Conservation (phyloP, 2,329 filamentous ascomycete species). For the Sordariomycetes sp. region DNA sequence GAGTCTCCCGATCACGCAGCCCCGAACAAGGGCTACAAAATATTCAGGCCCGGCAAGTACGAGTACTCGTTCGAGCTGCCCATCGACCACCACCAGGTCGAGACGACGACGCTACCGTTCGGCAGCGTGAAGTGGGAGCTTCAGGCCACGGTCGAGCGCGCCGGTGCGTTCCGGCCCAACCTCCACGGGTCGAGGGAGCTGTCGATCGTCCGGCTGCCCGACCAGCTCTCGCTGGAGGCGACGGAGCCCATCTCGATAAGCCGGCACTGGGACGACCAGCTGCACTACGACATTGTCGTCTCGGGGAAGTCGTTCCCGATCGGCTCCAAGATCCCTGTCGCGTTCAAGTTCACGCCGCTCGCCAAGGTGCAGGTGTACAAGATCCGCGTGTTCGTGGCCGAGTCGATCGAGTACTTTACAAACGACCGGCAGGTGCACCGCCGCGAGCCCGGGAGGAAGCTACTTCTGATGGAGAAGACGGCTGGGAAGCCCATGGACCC, state of each 20-base stretch:
- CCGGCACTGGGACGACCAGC: constrained; percentile 86
- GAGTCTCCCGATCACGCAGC: constrained; percentile 35
- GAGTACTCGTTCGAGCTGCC: constrained; percentile 74
- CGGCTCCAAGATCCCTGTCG: constrained; percentile 79
- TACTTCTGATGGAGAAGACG: constrained; percentile 78
- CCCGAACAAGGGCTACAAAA: constrained; percentile 68
- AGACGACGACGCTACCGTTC: constrained; percentile 79
- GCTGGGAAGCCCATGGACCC: constrained; percentile 68
- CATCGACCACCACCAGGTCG: constrained; percentile 78
- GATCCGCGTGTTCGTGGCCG: constrained; percentile 83
- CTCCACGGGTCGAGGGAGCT: constrained; percentile 75
- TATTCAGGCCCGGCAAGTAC: constrained; percentile 65
- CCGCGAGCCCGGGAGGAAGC: constrained; percentile 73
- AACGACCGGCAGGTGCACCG: constrained; percentile 76
- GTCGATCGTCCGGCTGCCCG: constrained; percentile 70
- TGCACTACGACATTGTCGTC: constrained; percentile 93
- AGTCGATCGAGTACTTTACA: constrained; percentile 86
- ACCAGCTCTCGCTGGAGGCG: constrained; percentile 81
- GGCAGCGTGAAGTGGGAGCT: constrained; percentile 83
- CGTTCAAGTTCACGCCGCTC: constrained; percentile 84
- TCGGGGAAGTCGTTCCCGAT: constrained; percentile 92
- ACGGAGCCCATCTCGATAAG: constrained; percentile 91
- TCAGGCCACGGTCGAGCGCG: constrained; percentile 73
- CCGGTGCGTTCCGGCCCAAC: constrained; percentile 84
- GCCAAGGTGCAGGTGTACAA: constrained; percentile 91